phyloP scores from a whole-genome alignment of 495 filamentous ascomycete genomes.

The Penicillium chermesinum region DNA sequence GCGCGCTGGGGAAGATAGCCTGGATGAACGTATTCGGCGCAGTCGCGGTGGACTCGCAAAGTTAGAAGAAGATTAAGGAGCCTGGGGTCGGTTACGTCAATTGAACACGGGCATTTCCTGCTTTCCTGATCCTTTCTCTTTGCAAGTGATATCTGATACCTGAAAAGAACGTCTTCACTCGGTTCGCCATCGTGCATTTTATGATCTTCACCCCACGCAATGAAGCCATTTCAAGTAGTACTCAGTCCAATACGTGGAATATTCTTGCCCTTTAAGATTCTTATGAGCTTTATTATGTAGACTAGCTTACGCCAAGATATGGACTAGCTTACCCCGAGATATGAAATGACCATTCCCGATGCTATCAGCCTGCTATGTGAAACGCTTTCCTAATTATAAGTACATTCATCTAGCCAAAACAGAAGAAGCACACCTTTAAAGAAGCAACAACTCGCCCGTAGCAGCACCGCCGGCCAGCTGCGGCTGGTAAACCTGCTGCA shows the following conservation, averaged over 20 bases:
- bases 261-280: too few relatives aligned
- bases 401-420: constrained; percentile 12
- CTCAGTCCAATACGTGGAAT: too few relatives aligned
- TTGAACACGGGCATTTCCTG: too few relatives aligned
- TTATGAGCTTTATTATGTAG: too few relatives aligned
- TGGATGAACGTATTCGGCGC: constrained; percentile 40
- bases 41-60: constrained; percentile 35
- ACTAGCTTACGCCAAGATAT: too few relatives aligned
- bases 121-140: too few relatives aligned
- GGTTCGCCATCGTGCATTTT: too few relatives aligned
- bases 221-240: too few relatives aligned
- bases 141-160: too few relatives aligned
- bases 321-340: background rate
- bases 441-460: constrained; percentile 45
- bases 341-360: constrained; percentile 7
- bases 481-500: constrained; percentile 49
- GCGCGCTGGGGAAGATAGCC: constrained; percentile 36
- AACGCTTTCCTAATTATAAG: constrained; percentile 20
- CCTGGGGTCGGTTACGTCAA: too few relatives aligned
- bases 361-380: constrained; percentile 4
- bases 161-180: too few relatives aligned
- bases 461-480: constrained; percentile 45
- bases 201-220: too few relatives aligned
- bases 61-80: constrained; percentile 32
- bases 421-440: constrained; percentile 23